Base-by-base conservation (phyloP, 2,329 filamentous ascomycete species). In the Arachnopeziza araneosa region DNA sequence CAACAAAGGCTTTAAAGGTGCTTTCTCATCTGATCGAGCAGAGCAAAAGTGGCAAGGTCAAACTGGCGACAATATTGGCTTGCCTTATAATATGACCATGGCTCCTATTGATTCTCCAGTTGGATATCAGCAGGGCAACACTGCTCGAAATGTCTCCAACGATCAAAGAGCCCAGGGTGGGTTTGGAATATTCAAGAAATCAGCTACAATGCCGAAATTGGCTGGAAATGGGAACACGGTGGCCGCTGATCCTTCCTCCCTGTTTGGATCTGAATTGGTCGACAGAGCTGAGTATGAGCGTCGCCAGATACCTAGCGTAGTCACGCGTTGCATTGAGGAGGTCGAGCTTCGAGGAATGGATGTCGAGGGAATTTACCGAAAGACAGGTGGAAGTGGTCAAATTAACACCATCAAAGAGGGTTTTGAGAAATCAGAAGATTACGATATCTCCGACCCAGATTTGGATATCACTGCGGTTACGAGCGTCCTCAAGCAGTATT, bases 281-380 rank as follows among this genome's bases (percentile, higher is more conserved):
- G 89, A 92, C 69, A 87, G 95, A 64, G 88, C 91, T 70, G 92
- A 96, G 55, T 92, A 85, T 70, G 95, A 99, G 75, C 90, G 90
- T 64, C 87, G 90, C 57, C 87, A 93, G 69, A 93, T 99, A 63
- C 95, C 95, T 54, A 88, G 86, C 64, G 90, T 99, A 26, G 90
- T 99, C 51, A 93, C 87, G 54, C 89, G 92, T 54, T 99, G 95
- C 75, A 96, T 99, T 67, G 91, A 96, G 72, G 93, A 99, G 76
- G 95, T 99, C 49, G 95, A 99, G 75, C 78, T 95, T 23, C 87
- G 95, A 72, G 95, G 93, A 75, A 96, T 99, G 91, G 93, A 98
- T 69, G 85, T 96, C 67, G 95, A 98, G 77, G 95, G 95, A 64
- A 96, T 99, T 68, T 99, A 99, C 77, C 87, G 95, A 70, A 99